A percentile compares a stretch with the other conserved stretches of the same genome.
Evolutionary conservation across 371 early-diverging fungal species (phyloP).

Genomic region (Smittium culicis): DNA sequence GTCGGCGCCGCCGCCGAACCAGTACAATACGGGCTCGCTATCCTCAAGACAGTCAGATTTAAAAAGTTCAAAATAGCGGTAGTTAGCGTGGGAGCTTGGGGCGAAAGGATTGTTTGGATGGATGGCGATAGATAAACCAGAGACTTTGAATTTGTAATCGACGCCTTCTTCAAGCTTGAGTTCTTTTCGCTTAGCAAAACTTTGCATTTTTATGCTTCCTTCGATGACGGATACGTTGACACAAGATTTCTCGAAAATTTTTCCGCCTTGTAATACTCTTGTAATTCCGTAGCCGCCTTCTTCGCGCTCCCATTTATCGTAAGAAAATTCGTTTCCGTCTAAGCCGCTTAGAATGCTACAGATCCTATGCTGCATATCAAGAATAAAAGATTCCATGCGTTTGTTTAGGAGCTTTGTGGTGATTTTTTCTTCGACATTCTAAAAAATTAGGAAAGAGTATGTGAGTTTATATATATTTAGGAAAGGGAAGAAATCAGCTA

Average conservation of each 20-base stretch:
- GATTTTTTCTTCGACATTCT: background rate
- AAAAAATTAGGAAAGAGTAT: background rate
- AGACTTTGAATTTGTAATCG: conserved; percentile 44
- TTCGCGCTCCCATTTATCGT: conserved; percentile 62
- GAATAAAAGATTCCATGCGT: conserved; percentile 65
- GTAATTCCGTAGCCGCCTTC: conserved; percentile 84
- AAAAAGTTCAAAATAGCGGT: conserved; percentile 87
- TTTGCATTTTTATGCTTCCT: conserved; percentile 60
- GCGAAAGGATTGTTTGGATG: conserved; percentile 91
- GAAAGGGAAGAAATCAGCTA: background rate
- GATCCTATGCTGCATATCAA: conserved; percentile 48
- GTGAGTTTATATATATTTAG: background rate
- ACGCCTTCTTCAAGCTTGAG: conserved; percentile 32
- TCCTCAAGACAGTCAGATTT: conserved; percentile 28
- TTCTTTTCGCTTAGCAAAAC: conserved; percentile 45
- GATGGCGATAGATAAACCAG: conserved; percentile 81
- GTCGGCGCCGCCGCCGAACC: conserved; percentile 83
- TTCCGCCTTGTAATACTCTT: conserved; percentile 81
- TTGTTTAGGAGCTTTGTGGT: conserved; percentile 49
- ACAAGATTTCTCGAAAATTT: conserved; percentile 89
- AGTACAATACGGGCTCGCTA: conserved; percentile 47
- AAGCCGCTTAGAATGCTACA: conserved; percentile 30
- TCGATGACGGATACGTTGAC: conserved; percentile 71
- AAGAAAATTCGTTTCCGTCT: conserved; percentile 45
- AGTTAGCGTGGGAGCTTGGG: conserved; percentile 92